Base-by-base conservation (phyloP, 1,139 yeast genomes). In the Suhomyces coccinellae region DNA sequence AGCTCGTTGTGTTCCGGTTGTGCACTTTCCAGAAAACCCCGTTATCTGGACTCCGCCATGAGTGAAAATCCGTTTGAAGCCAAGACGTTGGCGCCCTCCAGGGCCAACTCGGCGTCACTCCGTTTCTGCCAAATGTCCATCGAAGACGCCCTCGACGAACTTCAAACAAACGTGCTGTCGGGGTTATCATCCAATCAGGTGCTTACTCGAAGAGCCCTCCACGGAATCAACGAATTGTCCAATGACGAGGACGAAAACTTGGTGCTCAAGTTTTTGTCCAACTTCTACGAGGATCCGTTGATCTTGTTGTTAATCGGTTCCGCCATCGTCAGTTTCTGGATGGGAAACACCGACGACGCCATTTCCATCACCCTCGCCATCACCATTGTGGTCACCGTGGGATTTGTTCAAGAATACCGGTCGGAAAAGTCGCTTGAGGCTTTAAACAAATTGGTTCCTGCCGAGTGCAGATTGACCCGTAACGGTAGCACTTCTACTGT, bases 321-420 rank as follows among this genome's bases (percentile, higher is more conserved):
- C 0, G 97, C 98, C 0, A 77, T 77, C 4, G 75, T 93, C 31
- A 84, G 95, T 53, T 85, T 93, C 55, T 67, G 87, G 61, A 87
- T 93, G 95, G 96, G 96, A 20, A 93, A 93, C 65, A 81, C 83
- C 33, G 97, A 91, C 62, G 99, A 93, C 63, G 96, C 98, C 2
- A 71, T 93, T 22, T 84, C 95, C 50, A 91, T 91, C 58, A 83
- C 95, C 0, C 72, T 89, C 53, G 98, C 98, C 6, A 87, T 91
- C 47, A 57, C 87, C 33, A 90, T 91, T 54, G 98, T 91, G 27
- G 97, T 91, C 8, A 80, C 95, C 0, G 99, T 93, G 27, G 99
- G 98, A 0, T 93, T 93, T 66, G 91, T 93, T 20, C 99, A 93
- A 66, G 99, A 93, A 63, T 90, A 90, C 62, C 77, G 97, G 57